phyloP scores from a whole-genome alignment of 2,329 filamentous ascomycete species.

The Pseudogymnoascus sp. region DNA sequence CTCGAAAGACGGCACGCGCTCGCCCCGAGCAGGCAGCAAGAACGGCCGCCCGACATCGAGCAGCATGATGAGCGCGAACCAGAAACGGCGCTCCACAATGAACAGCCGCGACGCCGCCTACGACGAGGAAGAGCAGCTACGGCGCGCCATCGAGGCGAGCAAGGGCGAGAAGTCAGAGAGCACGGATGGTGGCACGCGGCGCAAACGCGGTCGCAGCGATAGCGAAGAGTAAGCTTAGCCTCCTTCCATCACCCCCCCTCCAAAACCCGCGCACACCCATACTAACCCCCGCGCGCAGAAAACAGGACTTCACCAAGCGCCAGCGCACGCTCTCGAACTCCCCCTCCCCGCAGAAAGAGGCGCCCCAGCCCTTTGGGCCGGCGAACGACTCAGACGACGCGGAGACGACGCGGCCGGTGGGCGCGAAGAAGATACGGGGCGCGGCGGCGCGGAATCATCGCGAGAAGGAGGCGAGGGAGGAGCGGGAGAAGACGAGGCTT shows the following conservation, averaged over 20 bases:
- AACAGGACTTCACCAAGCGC: slow-evolving; percentile 65
- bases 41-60: slow-evolving; percentile 44
- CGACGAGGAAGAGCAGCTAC: slow-evolving; percentile 84
- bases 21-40: slow-evolving; percentile 45
- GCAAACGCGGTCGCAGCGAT: slow-evolving; percentile 82
- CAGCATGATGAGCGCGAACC: slow-evolving; percentile 33
- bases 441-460: slow-evolving; percentile 50
- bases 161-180: slow-evolving; percentile 57
- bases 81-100: slow-evolving; percentile 89
- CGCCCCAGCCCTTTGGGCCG: slow-evolving; percentile 32
- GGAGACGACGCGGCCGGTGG: slow-evolving; percentile 45
- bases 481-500: slow-evolving; percentile 63
- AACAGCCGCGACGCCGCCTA: slow-evolving; percentile 93
- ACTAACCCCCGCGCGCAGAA: slow-evolving; percentile 42
- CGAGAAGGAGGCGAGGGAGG: slow-evolving; percentile 61
- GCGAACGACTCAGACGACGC: slow-evolving; percentile 62
- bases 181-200: slow-evolving; percentile 47
- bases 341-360: slow-evolving; percentile 48
- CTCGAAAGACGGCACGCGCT: slow-evolving; percentile 53
- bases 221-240: slow-evolving; percentile 75
- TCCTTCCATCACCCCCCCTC: not conserved
- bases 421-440: slow-evolving; percentile 53
- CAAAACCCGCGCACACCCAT: slow-evolving; percentile 9
- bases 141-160: slow-evolving; percentile 89
- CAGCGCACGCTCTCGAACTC: slow-evolving; percentile 77